Evolutionary conservation across 2,329 filamentous ascomycete genomes (phyloP), one percentile per base, ranked within the genome.

Genomic region (Trichoderma koningii): DNA sequence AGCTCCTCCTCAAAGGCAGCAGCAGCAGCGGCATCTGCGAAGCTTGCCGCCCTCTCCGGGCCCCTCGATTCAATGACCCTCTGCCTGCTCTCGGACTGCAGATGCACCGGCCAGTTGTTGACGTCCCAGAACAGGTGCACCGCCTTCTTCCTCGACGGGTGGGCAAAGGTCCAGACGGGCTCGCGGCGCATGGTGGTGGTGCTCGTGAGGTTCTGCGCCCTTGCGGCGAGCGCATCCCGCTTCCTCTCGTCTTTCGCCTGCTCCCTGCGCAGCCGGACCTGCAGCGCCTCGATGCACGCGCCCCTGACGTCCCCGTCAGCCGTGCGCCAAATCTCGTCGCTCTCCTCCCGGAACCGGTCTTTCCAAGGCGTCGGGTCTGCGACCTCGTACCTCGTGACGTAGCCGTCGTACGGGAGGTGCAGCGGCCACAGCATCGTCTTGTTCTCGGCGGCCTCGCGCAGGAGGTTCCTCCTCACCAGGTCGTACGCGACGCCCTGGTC

Each of bases 31-130:
- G 7, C 14, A 26, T 5, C 34, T 0, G 44, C 30, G 17, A 15
- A 28, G 4, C 19, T 10, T 7, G 26, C 10, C 4, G 5, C 3
- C 3, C 19, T 45, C 14, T 17, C 14, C n/a, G 65, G 53, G 2
- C 68, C 66, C 19, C 66, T 61, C 17, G 30, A 52, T 21, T 61
- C 42, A 63, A 81, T 76, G 19, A 68, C 57, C 14, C 70, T 64
- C 57, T 74, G 73, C n/a, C 67, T 71, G 23, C 70, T 68, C 26
- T 71, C 57, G 7, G 66, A 72, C 68, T 82, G 79, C 60, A 79
- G 70, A 28, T 77, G 69, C 21, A 79, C 50, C 42, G 82, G 82
- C 82, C 83, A 85, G 45, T 81, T 77, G 69, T 80, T 75, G 51
- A 85, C 71, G 67, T 74, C 71, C 73, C 82, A 85, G 70, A 77